A percentile compares a stretch with the other conserved stretches of the same genome.
phyloP scores from a whole-genome alignment of 257 asterid genomes.

The Primulina huaijiensis region DNA sequence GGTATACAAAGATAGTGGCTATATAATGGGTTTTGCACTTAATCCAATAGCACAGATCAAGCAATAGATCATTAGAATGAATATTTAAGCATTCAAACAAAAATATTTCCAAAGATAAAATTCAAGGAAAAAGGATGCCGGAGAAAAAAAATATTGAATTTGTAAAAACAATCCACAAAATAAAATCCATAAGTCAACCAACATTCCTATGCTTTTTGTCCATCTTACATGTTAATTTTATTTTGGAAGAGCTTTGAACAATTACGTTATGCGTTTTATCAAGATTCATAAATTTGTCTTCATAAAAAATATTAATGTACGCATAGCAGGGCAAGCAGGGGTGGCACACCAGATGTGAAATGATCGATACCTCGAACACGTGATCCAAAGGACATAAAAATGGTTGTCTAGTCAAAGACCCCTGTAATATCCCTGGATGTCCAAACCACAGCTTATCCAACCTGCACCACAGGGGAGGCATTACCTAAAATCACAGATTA shows the following conservation, averaged over 20 bases:
- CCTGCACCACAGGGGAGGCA: conserved; percentile 99
- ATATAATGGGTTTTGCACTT: background rate
- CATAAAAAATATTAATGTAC: background rate
- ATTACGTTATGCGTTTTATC: no score
- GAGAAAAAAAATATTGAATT: background rate
- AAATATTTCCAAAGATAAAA: no score
- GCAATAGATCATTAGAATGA: no score
- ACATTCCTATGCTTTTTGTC: no score
- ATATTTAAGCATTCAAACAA: no score
- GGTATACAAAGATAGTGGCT: background rate
- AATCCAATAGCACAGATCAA: no score
- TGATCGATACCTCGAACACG: conserved; percentile 74
- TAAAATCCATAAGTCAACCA: no score
- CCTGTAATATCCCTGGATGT: conserved; percentile 82
- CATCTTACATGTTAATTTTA: no score
- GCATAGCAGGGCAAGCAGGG: background rate
- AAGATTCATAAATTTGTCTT: background rate
- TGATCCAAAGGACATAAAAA: conserved; percentile 96
- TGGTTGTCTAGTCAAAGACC: conserved; percentile 88
- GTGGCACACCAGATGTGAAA: conserved; percentile 15
- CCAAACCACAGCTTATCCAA: conserved; percentile 99
- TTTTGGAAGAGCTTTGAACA: no score
- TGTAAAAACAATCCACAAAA: background rate
- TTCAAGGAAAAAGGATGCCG: no score
- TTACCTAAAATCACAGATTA: conserved; percentile 87